Conservation (phyloP, 805 yeast species). For the Wickerhamomyces rabaulensis region DNA sequence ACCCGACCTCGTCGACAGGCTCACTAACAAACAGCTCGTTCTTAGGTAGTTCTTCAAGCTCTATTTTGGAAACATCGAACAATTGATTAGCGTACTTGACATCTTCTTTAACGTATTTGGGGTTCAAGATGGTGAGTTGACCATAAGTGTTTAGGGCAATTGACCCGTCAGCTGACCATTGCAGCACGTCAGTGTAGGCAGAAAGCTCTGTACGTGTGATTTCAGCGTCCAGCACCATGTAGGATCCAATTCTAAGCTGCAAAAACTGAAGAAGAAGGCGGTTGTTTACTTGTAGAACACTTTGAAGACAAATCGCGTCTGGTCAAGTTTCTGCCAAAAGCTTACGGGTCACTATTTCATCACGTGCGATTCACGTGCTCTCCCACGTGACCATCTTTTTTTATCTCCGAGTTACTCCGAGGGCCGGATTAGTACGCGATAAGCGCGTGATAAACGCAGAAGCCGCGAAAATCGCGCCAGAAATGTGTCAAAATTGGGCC, state of each 20-base stretch:
- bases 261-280: too few species aligned
- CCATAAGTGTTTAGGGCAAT: slow-evolving; percentile 18
- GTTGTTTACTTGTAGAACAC: neutral
- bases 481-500: neutral
- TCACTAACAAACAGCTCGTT: slow-evolving; percentile 8
- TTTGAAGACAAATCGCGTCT: too few species aligned
- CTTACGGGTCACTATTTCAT: too few species aligned
- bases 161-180: slow-evolving; percentile 23
- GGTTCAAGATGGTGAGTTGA: slow-evolving; percentile 17
- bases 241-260: neutral
- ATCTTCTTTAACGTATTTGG: slow-evolving; percentile 13
- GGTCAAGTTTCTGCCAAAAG: too few species aligned
- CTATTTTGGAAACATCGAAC: slow-evolving; percentile 13
- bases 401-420: too few species aligned
- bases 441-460: neutral
- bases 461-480: neutral
- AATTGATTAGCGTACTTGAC: slow-evolving; percentile 10
- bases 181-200: slow-evolving; percentile 6
- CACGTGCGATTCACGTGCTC: too few species aligned
- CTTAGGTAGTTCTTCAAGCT: slow-evolving; percentile 10
- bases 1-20: slow-evolving; percentile 14
- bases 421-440: neutral
- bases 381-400: too few species aligned
- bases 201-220: slow-evolving; percentile 17
- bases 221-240: slow-evolving; percentile 1